Base-by-base conservation (phyloP, 2,329 filamentous ascomycete species). In the Septoria petroselini region DNA sequence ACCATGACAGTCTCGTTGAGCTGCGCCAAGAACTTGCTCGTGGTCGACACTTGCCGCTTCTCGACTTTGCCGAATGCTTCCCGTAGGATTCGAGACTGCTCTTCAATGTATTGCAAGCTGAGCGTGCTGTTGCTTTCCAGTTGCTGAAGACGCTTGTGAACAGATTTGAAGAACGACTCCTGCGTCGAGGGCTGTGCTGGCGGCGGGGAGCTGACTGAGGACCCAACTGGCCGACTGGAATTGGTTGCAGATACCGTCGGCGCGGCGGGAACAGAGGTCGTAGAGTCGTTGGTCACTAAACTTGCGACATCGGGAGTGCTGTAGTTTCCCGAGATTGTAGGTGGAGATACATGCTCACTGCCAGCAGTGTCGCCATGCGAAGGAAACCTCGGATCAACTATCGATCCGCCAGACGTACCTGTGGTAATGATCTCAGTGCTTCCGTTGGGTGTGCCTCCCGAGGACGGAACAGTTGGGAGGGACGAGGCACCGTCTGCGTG, bases 101-200 rank as follows among this genome's bases (percentile, higher is more conserved):
- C 90, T 71, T 97, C 91, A 52, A 98, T 95, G 65, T 98, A 98
- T 63, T 95, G 88, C 7, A 97, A 75, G 0, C 91, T 95, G 8
- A 97, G 76, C 0, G 91, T 95, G 8, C 91, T 89, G 67, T 97
- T 98, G 12, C 88, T 82, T 69, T 98, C 93, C 6, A 97, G 82
- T 61, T 91, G 84, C 58, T 91, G 88, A 3, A 98, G 78, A 1
- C 93, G 87, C 69, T 97, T 97, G 56, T 91, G 89, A 7, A 97
- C 85, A 3, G 90, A 88, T 68, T 97, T 97, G 78, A 96, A 98
- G 70, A 98, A 97, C 1, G 88, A 93, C 67, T 98, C 93, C 68
- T 98, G 93, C 1, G 94, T 93, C 0, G 91, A 90, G 2, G 91
- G 91, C 72, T 59, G 79, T 70, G 19, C 73, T 70, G 34, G 76